Conservation (phyloP, 495 filamentous ascomycete genomes). For the Aspergillus sclerotioniger region DNA sequence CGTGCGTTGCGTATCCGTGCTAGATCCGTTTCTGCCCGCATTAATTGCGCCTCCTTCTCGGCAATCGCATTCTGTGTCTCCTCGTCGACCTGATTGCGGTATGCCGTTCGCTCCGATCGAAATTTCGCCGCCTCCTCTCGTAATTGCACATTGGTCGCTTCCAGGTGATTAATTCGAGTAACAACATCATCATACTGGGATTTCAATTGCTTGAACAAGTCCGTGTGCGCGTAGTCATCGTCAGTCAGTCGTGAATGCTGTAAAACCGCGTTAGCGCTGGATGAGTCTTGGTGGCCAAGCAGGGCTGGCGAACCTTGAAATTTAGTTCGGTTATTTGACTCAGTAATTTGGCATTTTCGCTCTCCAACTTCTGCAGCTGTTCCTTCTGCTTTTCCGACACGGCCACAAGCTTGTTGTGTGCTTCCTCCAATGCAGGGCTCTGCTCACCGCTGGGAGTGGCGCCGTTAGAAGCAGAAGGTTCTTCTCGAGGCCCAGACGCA, state of each 20-base stretch:
- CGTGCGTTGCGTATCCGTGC: constrained; percentile 76
- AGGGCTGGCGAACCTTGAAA: constrained; percentile 44
- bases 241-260: constrained; percentile 71
- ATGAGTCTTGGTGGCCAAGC: not conserved
- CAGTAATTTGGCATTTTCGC: constrained; percentile 75
- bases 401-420: constrained; percentile 69
- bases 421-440: constrained; percentile 60
- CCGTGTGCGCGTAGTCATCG: constrained; percentile 89
- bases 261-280: constrained; percentile 13
- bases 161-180: constrained; percentile 84
- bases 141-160: constrained; percentile 81
- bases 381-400: constrained; percentile 78
- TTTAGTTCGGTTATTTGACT: constrained; percentile 72
- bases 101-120: constrained; percentile 79
- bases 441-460: constrained; percentile 51
- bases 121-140: constrained; percentile 81
- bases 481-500: constrained; percentile 55
- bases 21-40: constrained; percentile 78
- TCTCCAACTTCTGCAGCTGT: constrained; percentile 73
- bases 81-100: constrained; percentile 71
- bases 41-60: constrained; percentile 78
- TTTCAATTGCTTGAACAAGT: constrained; percentile 89
- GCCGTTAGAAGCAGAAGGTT: constrained; percentile 52
- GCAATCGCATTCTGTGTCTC: constrained; percentile 67
- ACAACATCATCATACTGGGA: constrained; percentile 89